Conservation (phyloP, 192 early-diverging fungal species). For the Coemansia sp. region DNA sequence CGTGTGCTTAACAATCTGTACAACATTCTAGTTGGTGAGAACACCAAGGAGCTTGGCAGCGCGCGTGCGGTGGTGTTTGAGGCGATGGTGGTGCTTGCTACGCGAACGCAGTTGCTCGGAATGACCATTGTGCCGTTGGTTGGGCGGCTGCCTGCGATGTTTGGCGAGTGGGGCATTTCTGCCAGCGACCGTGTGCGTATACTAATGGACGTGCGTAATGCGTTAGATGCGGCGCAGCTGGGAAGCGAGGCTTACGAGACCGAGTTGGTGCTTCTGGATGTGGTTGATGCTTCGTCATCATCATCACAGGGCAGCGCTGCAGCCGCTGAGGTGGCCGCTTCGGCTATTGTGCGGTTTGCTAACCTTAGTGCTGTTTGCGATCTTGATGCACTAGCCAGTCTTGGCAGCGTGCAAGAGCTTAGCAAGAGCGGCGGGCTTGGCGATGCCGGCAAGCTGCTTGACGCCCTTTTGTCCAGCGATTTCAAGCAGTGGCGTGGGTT, state of each 20-base stretch:
- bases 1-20: conserved; percentile 72
- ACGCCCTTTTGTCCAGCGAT: conserved; percentile 35
- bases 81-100: conserved; percentile 74
- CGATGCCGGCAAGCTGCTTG: conserved; percentile 64
- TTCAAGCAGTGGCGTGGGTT: conserved; percentile 52
- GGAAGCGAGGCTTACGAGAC: conserved; percentile 43
- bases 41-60: conserved; percentile 25
- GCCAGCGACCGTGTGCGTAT: conserved; percentile 67
- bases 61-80: conserved; percentile 68
- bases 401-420: conserved; percentile 67
- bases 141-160: conserved; percentile 23
- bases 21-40: conserved; percentile 65
- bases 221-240: conserved; percentile 26
- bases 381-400: conserved; percentile 73
- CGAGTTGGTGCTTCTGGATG: conserved; percentile 65
- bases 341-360: conserved; percentile 70
- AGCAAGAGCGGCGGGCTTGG: conserved; percentile 69
- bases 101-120: conserved; percentile 43
- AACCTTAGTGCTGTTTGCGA: conserved; percentile 68
- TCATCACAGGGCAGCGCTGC: conserved; percentile 23
- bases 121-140: conserved; percentile 27
- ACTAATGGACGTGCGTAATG: conserved; percentile 47
- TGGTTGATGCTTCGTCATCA: conserved; percentile 34
- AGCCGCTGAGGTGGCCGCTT: conserved; percentile 59
- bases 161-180: conserved; percentile 25